Conservation (phyloP, 148 eudicot species). For the Rhododendron molle region DNA sequence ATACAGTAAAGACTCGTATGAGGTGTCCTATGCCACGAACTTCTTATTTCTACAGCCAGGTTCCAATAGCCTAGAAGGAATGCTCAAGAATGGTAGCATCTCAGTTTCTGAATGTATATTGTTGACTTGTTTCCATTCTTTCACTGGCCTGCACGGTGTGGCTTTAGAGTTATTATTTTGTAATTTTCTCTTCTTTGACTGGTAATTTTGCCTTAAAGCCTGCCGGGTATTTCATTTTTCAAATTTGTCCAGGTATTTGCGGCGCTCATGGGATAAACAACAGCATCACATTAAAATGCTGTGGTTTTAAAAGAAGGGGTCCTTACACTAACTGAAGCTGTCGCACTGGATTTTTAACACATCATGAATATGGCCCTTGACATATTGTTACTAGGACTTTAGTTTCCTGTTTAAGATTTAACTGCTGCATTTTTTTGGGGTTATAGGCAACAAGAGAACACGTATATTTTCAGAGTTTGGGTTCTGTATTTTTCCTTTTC, state of each 20-base stretch:
- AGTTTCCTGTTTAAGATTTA: not conserved
- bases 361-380: not conserved
- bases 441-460: not conserved
- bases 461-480: not conserved
- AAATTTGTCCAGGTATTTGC: conserved; percentile 7
- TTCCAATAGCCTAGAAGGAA: not conserved
- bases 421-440: not conserved
- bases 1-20: too few relatives aligned
- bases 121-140: not conserved
- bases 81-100: not conserved
- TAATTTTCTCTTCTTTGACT: not conserved
- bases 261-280: not conserved
- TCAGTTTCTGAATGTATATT: not conserved
- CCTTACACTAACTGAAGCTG: not conserved
- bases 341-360: not conserved
- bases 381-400: not conserved
- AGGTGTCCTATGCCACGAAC: not conserved
- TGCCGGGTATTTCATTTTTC: not conserved
- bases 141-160: not conserved
- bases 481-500: not conserved
- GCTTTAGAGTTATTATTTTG: not conserved
- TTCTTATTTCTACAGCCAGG: not conserved
- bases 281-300: not conserved
- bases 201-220: not conserved
- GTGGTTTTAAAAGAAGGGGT: not conserved